Evolutionary conservation across 179 eudicot species (phyloP).

Genomic region (Gypsophila paniculata): DNA sequence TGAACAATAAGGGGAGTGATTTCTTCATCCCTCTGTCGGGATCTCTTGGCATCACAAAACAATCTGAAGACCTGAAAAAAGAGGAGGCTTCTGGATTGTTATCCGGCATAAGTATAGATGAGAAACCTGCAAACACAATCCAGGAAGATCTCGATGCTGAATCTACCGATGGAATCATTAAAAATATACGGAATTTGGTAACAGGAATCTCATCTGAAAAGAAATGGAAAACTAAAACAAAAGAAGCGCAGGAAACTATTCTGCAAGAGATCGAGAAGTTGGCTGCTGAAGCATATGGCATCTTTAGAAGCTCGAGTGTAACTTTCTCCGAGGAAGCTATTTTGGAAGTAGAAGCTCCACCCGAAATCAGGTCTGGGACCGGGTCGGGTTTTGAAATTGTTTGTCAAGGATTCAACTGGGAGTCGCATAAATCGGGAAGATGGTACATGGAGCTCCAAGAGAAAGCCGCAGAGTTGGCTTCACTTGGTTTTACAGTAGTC

Average conservation of each 20-base stretch:
- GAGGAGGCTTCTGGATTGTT: constrained; percentile 14
- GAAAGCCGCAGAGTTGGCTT: constrained; percentile 57
- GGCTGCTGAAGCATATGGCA: constrained; percentile 95
- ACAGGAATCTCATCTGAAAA: constrained; percentile 66
- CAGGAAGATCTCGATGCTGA: constrained; percentile 40
- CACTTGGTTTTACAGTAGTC: constrained; percentile 77
- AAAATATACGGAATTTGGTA: constrained; percentile 61
- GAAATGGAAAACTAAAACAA: constrained; percentile 53
- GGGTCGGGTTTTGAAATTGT: constrained; percentile 88
- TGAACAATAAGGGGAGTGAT: constrained; percentile 71
- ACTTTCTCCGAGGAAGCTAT: constrained; percentile 40
- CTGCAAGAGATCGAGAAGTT: constrained; percentile 91
- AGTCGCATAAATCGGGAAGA: constrained; percentile 87
- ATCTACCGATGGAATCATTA: constrained; percentile 61
- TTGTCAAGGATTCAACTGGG: constrained; percentile 98
- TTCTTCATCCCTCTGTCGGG: constrained; percentile 61
- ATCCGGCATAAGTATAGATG: constrained; percentile 13
- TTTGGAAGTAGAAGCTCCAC: constrained; percentile 35
- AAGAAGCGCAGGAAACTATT: constrained; percentile 69
- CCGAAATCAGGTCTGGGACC: constrained; percentile 59
- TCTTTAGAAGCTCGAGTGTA: constrained; percentile 61
- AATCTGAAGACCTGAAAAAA: constrained; percentile 25
- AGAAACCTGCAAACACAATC: constrained; percentile 26
- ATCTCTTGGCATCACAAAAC: constrained; percentile 21
- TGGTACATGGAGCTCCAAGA: constrained; percentile 83